These are phyloP conservation scores for Puccinellia tenuiflora DNA, from an alignment of 176 grass and related monocot genomes.

Conservation along the genomic window DNA sequence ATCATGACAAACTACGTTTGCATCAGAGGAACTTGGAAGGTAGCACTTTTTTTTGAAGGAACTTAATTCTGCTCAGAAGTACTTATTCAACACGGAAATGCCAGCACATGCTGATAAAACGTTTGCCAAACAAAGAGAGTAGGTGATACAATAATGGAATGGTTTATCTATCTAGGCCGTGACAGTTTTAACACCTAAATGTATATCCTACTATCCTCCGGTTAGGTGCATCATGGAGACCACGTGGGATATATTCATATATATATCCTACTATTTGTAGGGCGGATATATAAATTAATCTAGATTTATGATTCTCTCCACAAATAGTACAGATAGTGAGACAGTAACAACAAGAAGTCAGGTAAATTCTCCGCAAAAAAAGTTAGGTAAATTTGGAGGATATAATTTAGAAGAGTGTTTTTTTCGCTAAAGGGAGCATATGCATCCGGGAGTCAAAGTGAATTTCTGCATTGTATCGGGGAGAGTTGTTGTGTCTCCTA, in stretches of 20 bases:
- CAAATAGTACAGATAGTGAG: neutral
- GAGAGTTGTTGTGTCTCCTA: too few relatives aligned
- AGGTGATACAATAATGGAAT: conserved; percentile 15
- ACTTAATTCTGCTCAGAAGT: neutral
- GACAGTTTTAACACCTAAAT: neutral
- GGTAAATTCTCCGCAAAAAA: neutral
- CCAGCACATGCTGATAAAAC: neutral
- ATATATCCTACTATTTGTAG: neutral
- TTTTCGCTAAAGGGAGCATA: too few relatives aligned
- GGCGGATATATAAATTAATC: neutral
- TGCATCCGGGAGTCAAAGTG: too few relatives aligned
- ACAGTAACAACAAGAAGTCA: neutral
- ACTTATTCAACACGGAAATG: neutral
- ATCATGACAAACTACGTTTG: conserved; percentile 1
- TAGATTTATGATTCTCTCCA: neutral
- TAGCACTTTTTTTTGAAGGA: too few relatives aligned
- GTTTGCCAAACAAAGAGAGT: conserved; percentile 14
- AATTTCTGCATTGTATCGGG: too few relatives aligned
- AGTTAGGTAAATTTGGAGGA: neutral
- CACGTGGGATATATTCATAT: neutral
- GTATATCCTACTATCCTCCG: neutral
- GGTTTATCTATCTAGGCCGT: conserved; percentile 5
- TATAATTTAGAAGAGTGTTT: too few relatives aligned
- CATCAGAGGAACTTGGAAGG: neutral
- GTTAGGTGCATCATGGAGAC: neutral